Evolutionary conservation across 2,329 filamentous ascomycete species (phyloP), one percentile per base, ranked within the genome.

Genomic region (Ceratocystiopsis brevicomis): DNA sequence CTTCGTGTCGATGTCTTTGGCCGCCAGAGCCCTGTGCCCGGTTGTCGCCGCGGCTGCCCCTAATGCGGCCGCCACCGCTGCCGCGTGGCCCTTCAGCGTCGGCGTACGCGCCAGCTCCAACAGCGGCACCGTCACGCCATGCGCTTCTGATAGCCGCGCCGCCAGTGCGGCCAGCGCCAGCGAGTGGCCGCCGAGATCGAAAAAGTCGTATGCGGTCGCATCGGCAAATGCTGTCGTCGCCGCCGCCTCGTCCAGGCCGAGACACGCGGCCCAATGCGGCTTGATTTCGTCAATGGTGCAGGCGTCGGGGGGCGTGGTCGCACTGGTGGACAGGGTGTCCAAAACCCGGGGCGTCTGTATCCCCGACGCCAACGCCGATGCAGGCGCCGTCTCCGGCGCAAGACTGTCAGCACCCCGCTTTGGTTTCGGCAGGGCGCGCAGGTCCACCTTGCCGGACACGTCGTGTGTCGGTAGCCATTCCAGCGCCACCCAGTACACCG

Each of bases 131-230:
- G 76, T 71, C 55, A 87, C 81, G 5, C 80, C 81, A 52, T 84
- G 85, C 0, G 69, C 69, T 46, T 73, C 73, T 0, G 78, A 76
- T 14, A 87, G 57, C 33, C 75, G 73, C 21, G 75, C 76, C n/a
- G 81, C 75, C 21, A 88, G 67, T 47, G 85, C 78, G 0, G 82
- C 82, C n/a, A 88, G 69, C 2, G 76, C 75, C 43, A 88, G 61
- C 0, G 81, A 86, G 57, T 88, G 82, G 0, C 82, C 82, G 34
- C 82, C 82, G 2, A 88, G 63, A 47, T 87, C 82, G 55, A 87
- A 88, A 59, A 88, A 88, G 56, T 77, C 79, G 56, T 84, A 77
- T 48, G 82, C 76, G 2, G 64, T 70, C 54, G 78, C 19, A 12
- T 44, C 80, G 19, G 87, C 71, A 17, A 70, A 65, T 9, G 25